phyloP scores from a whole-genome alignment of 2,329 filamentous ascomycete species.

The Xylaria digitata region DNA sequence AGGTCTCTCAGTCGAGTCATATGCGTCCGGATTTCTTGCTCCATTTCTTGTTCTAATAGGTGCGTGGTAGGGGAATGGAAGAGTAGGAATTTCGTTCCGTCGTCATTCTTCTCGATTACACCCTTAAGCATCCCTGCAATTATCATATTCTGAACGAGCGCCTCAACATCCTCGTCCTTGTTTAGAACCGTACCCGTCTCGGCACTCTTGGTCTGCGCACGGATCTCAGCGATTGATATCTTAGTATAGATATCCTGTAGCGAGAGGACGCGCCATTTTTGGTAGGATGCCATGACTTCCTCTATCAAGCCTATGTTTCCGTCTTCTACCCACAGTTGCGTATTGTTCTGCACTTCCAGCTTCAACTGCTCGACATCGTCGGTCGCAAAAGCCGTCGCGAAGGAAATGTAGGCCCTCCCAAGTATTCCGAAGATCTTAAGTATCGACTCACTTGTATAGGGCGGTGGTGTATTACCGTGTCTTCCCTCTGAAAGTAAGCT shows the following conservation, averaged over 20 bases:
- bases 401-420: slow-evolving; percentile 75
- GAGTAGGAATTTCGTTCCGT: slow-evolving; percentile 60
- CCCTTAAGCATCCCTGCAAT: slow-evolving; percentile 64
- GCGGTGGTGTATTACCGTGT: slow-evolving; percentile 66
- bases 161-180: slow-evolving; percentile 57
- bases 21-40: slow-evolving; percentile 57
- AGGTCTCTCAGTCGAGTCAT: slow-evolving; percentile 59
- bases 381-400: slow-evolving; percentile 76
- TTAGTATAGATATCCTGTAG: slow-evolving; percentile 77
- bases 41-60: slow-evolving; percentile 64
- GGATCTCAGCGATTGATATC: slow-evolving; percentile 66
- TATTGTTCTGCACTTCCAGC: slow-evolving; percentile 70
- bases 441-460: slow-evolving; percentile 60
- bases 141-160: slow-evolving; percentile 67
- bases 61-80: slow-evolving; percentile 59
- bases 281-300: slow-evolving; percentile 76
- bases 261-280: slow-evolving; percentile 78
- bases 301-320: slow-evolving; percentile 77
- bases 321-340: slow-evolving; percentile 73
- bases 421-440: slow-evolving; percentile 63
- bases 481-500: slow-evolving; percentile 77
- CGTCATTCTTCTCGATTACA: slow-evolving; percentile 59
- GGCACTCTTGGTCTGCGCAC: slow-evolving; percentile 63
- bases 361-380: slow-evolving; percentile 66
- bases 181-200: slow-evolving; percentile 61